A percentile compares a stretch with the other conserved stretches of the same genome.
These are phyloP conservation scores for Auriscalpium orientale DNA, from an alignment of 768 basidiomycete species.

Conservation along the genomic window DNA sequence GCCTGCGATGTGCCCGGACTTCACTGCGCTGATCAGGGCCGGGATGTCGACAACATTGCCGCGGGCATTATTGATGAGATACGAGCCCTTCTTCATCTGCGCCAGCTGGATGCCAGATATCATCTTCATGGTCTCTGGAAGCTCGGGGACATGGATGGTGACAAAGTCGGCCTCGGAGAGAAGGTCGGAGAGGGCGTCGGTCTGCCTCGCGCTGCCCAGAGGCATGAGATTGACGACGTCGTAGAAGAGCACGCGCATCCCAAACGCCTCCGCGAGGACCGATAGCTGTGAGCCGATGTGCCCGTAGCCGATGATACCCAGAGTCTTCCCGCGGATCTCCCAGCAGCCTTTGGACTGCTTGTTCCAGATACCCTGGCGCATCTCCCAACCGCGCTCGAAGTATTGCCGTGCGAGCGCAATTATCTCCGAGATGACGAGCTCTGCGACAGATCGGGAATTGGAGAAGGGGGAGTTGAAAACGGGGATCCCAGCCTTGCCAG, in stretches of 20 bases:
- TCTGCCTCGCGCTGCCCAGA: slow-evolving; percentile 86
- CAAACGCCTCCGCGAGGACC: slow-evolving; percentile 93
- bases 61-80: slow-evolving; percentile 97
- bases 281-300: slow-evolving; percentile 97
- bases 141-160: slow-evolving; percentile 93
- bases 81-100: slow-evolving; percentile 92
- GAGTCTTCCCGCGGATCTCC: slow-evolving; percentile 95
- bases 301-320: slow-evolving; percentile 97
- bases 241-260: slow-evolving; percentile 91
- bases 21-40: slow-evolving; percentile 72
- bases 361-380: slow-evolving; percentile 92
- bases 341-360: slow-evolving; percentile 98
- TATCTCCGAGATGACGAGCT: slow-evolving; percentile 92
- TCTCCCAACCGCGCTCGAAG: slow-evolving; percentile 80
- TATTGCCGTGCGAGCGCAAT: slow-evolving; percentile 92
- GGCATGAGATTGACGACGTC: slow-evolving; percentile 98
- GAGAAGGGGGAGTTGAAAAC: slow-evolving; percentile 99
- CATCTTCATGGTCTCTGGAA: slow-evolving; percentile 93
- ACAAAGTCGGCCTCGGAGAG: slow-evolving; percentile 85
- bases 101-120: slow-evolving; percentile 69
- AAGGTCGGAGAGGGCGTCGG: slow-evolving; percentile 69
- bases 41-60: slow-evolving; percentile 94
- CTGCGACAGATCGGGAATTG: slow-evolving; percentile 97
- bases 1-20: slow-evolving; percentile 84
- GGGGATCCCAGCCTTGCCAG: slow-evolving; percentile 83